Evolutionary conservation across 129 eudicot species (phyloP).

Genomic region (Smallanthus sonchifolius): DNA sequence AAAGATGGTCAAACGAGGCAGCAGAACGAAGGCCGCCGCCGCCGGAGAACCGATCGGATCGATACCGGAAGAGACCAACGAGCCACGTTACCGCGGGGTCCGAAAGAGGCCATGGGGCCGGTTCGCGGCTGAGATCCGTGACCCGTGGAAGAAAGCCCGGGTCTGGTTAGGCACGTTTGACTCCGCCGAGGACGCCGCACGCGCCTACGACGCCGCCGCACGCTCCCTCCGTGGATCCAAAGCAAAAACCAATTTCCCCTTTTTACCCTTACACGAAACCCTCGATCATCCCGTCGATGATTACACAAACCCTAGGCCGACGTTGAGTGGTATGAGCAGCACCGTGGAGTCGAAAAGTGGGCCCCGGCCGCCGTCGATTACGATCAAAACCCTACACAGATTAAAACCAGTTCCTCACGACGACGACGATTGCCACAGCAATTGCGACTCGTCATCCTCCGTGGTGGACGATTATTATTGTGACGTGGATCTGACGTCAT

Average conservation of each 20-base stretch:
- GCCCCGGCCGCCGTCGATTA: conserved; percentile 21
- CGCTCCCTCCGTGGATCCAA: conserved; percentile 52
- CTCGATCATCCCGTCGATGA: conserved; percentile 1
- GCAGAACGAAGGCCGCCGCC: conserved; percentile 23
- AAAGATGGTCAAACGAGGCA: conserved; percentile 32
- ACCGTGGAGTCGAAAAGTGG: conserved; percentile 56
- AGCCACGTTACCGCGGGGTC: conserved; percentile 51
- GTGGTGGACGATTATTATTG: conserved; percentile 44
- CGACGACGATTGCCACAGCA: conserved; percentile 43
- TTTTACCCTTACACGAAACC: conserved; percentile 10
- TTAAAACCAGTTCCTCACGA: neutral
- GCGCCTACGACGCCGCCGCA: conserved; percentile 64
- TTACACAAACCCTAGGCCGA: conserved; percentile 25
- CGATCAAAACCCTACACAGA: conserved; percentile 13
- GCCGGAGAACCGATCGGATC: conserved; percentile 32
- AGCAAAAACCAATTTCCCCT: conserved; percentile 56
- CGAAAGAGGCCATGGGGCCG: conserved; percentile 55
- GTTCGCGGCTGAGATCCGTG: conserved; percentile 63
- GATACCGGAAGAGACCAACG: conserved; percentile 18
- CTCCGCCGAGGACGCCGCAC: conserved; percentile 54
- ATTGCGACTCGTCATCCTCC: conserved; percentile 55
- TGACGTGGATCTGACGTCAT: conserved; percentile 32
- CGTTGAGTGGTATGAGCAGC: conserved; percentile 53
- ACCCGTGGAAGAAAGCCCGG: conserved; percentile 56
- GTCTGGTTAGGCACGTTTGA: conserved; percentile 61